These are phyloP conservation scores for Artemisia annua DNA, from an alignment of 129 eudicot species.

Conservation along the genomic window DNA sequence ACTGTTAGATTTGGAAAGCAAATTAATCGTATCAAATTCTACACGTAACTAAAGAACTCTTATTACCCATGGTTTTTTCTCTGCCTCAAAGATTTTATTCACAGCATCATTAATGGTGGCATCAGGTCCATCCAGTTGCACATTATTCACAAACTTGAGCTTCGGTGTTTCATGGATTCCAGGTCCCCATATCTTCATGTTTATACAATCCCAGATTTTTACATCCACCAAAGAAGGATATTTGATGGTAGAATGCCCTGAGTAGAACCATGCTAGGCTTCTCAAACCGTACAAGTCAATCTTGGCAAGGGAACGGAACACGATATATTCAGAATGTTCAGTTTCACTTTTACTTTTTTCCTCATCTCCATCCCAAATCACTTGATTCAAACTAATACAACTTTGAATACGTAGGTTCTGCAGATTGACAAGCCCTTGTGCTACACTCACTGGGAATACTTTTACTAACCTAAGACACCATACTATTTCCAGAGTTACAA, in stretches of 20 bases:
- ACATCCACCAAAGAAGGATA: neutral
- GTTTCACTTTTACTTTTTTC: neutral
- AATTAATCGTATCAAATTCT: neutral
- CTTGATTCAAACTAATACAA: neutral
- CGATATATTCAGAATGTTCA: neutral
- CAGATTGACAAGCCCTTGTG: neutral
- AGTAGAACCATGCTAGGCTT: neutral
- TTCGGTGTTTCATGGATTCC: neutral
- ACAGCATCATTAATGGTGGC: neutral
- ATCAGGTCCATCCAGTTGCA: neutral
- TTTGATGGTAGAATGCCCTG: neutral
- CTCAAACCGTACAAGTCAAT: neutral
- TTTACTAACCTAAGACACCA: neutral
- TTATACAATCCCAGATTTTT: no score
- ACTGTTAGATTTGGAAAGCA: no score
- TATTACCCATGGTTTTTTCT: neutral
- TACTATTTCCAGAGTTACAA: neutral
- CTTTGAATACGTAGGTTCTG: neutral
- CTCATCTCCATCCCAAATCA: neutral
- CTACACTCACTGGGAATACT: neutral
- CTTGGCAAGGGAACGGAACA: neutral
- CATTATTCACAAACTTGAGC: neutral
- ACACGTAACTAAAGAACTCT: neutral
- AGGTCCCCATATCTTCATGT: neutral
- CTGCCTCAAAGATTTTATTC: neutral